Evolutionary conservation across 495 filamentous ascomycete species (phyloP).

Genomic region (Oidiodendron maius): DNA sequence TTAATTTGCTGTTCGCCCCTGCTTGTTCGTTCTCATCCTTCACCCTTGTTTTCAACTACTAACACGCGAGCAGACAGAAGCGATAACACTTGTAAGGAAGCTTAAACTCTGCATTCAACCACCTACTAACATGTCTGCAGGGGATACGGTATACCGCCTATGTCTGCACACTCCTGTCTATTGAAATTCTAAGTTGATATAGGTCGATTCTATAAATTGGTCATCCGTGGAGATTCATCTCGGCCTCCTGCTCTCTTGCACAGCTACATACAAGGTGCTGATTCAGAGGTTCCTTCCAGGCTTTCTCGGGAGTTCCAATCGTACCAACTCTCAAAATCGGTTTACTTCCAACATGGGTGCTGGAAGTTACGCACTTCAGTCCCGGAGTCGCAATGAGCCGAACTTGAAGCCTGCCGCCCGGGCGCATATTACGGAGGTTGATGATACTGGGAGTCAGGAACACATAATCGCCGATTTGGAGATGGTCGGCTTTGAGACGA

Average conservation of each 20-base stretch:
- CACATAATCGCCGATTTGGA: constrained; percentile 1
- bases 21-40: constrained; percentile 1
- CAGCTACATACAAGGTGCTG: too few species aligned
- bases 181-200: too few species aligned
- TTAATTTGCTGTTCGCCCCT: neutral
- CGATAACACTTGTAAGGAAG: too few species aligned
- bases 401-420: neutral
- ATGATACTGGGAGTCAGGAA: neutral
- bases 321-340: neutral
- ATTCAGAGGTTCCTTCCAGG: constrained; percentile 1
- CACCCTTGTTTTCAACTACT: constrained; percentile 2
- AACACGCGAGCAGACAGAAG: neutral
- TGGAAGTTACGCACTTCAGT: constrained; percentile 1
- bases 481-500: constrained; percentile 2
- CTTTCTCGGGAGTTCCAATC: neutral
- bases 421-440: neutral
- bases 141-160: too few species aligned
- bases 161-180: too few species aligned
- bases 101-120: too few species aligned
- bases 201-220: too few species aligned
- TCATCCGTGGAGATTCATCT: too few species aligned
- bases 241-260: too few species aligned
- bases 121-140: too few species aligned
- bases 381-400: neutral
- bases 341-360: neutral